phyloP scores from a whole-genome alignment of 2,329 filamentous ascomycete species.

The Fusarium ambrosium region DNA sequence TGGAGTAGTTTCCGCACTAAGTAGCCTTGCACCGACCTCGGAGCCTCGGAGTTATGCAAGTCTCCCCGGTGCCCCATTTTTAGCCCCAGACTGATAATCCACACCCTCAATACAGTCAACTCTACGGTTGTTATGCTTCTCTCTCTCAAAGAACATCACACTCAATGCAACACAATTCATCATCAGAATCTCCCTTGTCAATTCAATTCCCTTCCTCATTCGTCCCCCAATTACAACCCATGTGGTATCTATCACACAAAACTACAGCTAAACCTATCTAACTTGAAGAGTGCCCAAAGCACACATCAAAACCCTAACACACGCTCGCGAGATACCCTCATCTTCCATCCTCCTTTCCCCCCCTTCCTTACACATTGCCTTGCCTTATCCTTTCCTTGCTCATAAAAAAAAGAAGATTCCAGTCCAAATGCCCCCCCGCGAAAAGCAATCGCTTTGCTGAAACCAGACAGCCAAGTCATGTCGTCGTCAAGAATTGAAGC shows the following conservation, averaged over 20 bases:
- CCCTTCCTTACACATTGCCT: neutral
- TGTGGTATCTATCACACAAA: slow-evolving; percentile 47
- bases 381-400: slow-evolving; percentile 7
- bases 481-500: slow-evolving; percentile 49
- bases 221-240: slow-evolving; percentile 35
- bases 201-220: slow-evolving; percentile 22
- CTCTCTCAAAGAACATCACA: neutral
- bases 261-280: slow-evolving; percentile 46
- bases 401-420: slow-evolving; percentile 30
- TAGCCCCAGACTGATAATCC: neutral
- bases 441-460: slow-evolving; percentile 48
- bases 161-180: neutral
- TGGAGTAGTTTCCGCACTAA: slow-evolving; percentile 22
- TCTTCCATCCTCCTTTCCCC: neutral
- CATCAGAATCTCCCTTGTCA: slow-evolving; percentile 19
- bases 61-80: slow-evolving; percentile 5
- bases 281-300: slow-evolving; percentile 31
- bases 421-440: slow-evolving; percentile 35
- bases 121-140: neutral
- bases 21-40: slow-evolving; percentile 31
- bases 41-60: slow-evolving; percentile 22
- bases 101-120: neutral
- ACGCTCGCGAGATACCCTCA: slow-evolving; percentile 17
- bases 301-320: slow-evolving; percentile 9
- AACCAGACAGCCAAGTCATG: slow-evolving; percentile 48